Evolutionary conservation across 768 basidiomycete species (phyloP).

Genomic region (Neoboletus brunneissimus): DNA sequence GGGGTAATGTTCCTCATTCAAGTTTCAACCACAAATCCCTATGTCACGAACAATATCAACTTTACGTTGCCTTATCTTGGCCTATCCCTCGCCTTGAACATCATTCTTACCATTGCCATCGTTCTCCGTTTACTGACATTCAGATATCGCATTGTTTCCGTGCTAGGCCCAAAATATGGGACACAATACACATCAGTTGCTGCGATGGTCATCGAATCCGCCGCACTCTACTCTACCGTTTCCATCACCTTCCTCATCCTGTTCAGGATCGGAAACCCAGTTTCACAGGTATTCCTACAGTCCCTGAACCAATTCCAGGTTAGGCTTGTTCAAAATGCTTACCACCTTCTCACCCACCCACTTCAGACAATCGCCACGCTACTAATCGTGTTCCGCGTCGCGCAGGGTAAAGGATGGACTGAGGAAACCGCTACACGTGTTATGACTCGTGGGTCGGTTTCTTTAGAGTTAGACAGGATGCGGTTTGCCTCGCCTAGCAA

Average conservation of each 20-base stretch:
- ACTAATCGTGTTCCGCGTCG: slow-evolving; percentile 9
- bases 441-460: neutral
- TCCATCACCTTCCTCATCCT: slow-evolving; percentile 31
- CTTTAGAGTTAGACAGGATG: neutral
- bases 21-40: slow-evolving; percentile 11
- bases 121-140: slow-evolving; percentile 26
- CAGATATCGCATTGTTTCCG: slow-evolving; percentile 8
- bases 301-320: slow-evolving; percentile 31
- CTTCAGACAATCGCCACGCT: slow-evolving; percentile 5
- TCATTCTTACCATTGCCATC: slow-evolving; percentile 34
- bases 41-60: slow-evolving; percentile 9
- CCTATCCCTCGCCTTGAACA: slow-evolving; percentile 31
- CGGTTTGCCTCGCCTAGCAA: neutral
- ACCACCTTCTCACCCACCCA: neutral
- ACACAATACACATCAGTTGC: slow-evolving; percentile 31
- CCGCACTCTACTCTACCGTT: slow-evolving; percentile 28
- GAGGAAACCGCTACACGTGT: slow-evolving; percentile 2
- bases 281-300: slow-evolving; percentile 32
- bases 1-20: slow-evolving; percentile 12
- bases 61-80: slow-evolving; percentile 24
- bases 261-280: slow-evolving; percentile 18
- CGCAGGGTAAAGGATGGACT: slow-evolving; percentile 8
- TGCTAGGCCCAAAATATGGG: slow-evolving; percentile 24
- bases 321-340: neutral
- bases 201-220: slow-evolving; percentile 38